A percentile compares a stretch with the other conserved stretches of the same genome.
Evolutionary conservation across 805 yeast species (phyloP).

Genomic region (Lipomyces yamanashiensis): DNA sequence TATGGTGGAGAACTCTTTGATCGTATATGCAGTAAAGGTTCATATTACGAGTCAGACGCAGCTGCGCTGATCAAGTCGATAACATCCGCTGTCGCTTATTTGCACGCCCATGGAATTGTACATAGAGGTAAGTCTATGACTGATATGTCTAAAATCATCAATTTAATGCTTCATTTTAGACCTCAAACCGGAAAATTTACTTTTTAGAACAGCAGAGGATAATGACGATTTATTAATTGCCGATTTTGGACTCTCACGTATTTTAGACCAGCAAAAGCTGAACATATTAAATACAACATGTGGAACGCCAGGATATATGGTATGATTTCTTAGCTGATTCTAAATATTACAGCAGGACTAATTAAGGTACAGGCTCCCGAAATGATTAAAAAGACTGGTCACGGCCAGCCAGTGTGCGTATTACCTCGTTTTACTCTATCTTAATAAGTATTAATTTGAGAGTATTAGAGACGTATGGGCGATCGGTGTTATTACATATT

Average conservation of each 20-base stretch:
- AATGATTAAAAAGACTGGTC: slow-evolving; percentile 57
- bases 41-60: slow-evolving; percentile 56
- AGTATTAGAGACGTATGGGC: slow-evolving; percentile 68
- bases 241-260: slow-evolving; percentile 68
- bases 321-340: neutral
- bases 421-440: no score
- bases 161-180: slow-evolving; percentile 45
- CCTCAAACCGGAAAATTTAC: slow-evolving; percentile 71
- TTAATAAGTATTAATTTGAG: neutral
- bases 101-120: slow-evolving; percentile 63
- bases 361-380: slow-evolving; percentile 60
- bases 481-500: slow-evolving; percentile 71
- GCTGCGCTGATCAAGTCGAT: slow-evolving; percentile 56
- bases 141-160: neutral
- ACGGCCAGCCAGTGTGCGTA: slow-evolving; percentile 55
- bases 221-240: slow-evolving; percentile 55
- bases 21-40: slow-evolving; percentile 54
- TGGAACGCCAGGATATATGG: slow-evolving; percentile 74
- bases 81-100: slow-evolving; percentile 59
- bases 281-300: slow-evolving; percentile 52
- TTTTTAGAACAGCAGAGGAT: slow-evolving; percentile 53
- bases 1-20: slow-evolving; percentile 71
- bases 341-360: neutral
- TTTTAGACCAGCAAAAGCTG: slow-evolving; percentile 48
- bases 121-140: slow-evolving; percentile 52